Conservation (phyloP, 305 asterid genomes). For the Solanum hybrid region DNA sequence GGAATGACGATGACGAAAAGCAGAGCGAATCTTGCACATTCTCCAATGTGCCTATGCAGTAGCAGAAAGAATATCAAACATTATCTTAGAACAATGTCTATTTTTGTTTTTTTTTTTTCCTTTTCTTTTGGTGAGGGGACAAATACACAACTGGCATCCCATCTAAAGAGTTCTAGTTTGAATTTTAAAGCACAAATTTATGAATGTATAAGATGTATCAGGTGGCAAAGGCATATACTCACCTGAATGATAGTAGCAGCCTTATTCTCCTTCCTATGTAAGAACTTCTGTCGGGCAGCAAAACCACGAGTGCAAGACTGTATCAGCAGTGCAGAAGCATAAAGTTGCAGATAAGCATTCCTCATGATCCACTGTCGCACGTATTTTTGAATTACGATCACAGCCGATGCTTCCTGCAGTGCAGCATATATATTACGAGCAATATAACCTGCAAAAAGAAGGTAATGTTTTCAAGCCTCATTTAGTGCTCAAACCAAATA, state of each 20-base stretch:
- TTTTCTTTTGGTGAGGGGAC: not conserved
- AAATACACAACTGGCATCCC: not conserved
- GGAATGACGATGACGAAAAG: slow-evolving; percentile 66
- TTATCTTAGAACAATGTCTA: not conserved
- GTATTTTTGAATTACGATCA: slow-evolving; percentile 57
- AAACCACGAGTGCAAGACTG: slow-evolving; percentile 80
- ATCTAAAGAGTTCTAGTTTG: not conserved
- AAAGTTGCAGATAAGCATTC: slow-evolving; percentile 56
- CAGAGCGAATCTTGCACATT: slow-evolving; percentile 64
- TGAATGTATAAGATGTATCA: not conserved
- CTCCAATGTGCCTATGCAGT: slow-evolving; percentile 75
- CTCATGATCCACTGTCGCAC: slow-evolving; percentile 47
- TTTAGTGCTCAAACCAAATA: not conserved
- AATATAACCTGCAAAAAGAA: slow-evolving; percentile 52
- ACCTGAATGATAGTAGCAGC: slow-evolving; percentile 94
- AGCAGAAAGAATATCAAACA: slow-evolving; percentile 11
- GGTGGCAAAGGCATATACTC: not conserved
- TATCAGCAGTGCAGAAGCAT: slow-evolving; percentile 43
- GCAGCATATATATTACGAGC: slow-evolving; percentile 43
- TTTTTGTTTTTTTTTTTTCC: not conserved
- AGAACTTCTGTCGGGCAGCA: slow-evolving; percentile 49
- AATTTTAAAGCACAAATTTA: not conserved
- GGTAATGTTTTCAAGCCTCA: not conserved
- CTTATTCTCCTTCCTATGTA: slow-evolving; percentile 45
- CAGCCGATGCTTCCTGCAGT: slow-evolving; percentile 60